A percentile compares a stretch with the other conserved stretches of the same genome.
These are phyloP conservation scores for Amylostereum areolatum DNA, from an alignment of 1,284 basidiomycete species.

Conservation along the genomic window DNA sequence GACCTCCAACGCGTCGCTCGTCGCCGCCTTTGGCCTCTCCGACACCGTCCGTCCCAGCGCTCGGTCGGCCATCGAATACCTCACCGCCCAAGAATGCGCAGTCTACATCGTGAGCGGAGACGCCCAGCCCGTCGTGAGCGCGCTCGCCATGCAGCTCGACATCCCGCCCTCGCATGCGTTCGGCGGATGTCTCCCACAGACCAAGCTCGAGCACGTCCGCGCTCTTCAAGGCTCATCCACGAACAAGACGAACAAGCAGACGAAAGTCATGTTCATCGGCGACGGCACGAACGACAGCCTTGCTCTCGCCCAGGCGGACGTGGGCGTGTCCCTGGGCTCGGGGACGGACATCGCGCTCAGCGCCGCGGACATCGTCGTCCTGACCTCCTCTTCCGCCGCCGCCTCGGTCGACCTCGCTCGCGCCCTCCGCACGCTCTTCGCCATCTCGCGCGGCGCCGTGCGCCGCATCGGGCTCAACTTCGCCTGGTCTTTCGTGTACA, in stretches of 20 bases:
- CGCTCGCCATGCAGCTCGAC: conserved; percentile 36
- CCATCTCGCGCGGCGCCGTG: conserved; percentile 34
- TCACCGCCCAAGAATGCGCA: conserved; percentile 30
- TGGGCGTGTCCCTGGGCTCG: conserved; percentile 39
- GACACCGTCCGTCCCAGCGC: conserved; percentile 45
- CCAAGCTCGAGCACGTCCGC: conserved; percentile 43
- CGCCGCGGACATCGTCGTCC: conserved; percentile 43
- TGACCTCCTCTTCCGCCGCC: conserved; percentile 29
- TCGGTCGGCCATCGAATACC: conserved; percentile 27
- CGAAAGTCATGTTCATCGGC: conserved; percentile 33
- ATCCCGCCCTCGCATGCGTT: conserved; percentile 35
- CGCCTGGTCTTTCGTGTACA: conserved; percentile 40
- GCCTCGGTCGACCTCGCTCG: conserved; percentile 26
- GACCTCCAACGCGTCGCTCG: conserved; percentile 21
- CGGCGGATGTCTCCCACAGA: conserved; percentile 43
- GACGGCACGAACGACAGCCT: conserved; percentile 52
- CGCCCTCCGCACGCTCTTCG: conserved; percentile 32
- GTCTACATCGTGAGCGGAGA: conserved; percentile 53
- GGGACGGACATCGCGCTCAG: conserved; percentile 32
- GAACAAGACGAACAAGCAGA: too few relatives aligned
- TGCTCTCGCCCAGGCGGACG: conserved; percentile 46
- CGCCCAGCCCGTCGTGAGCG: conserved; percentile 41
- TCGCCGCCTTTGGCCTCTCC: conserved; percentile 40
- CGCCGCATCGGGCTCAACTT: conserved; percentile 38
- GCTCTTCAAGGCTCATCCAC: conserved; percentile 20